Conservation (phyloP, 2,329 filamentous ascomycete species). For the Knoxdaviesia proteae region DNA sequence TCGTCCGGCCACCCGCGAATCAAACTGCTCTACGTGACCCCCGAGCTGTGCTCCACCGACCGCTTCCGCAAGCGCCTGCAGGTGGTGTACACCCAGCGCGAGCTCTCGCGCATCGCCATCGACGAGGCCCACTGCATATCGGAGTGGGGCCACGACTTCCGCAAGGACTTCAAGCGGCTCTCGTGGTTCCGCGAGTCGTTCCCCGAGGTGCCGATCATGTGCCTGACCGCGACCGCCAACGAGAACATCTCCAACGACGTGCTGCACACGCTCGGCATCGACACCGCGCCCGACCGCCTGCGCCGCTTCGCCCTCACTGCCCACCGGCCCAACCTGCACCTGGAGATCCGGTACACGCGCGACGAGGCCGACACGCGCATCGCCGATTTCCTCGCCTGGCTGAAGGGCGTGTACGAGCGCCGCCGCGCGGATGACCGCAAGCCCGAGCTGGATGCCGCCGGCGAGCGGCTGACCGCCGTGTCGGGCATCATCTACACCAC, state of each 20-base stretch:
- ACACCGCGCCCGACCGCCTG: conserved; percentile 33
- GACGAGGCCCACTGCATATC: conserved; percentile 96
- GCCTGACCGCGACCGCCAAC: conserved; percentile 81
- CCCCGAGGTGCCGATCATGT: conserved; percentile 75
- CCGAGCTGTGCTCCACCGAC: conserved; percentile 63
- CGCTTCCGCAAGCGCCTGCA: conserved; percentile 56
- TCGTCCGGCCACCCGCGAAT: conserved; percentile 71
- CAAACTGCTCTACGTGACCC: conserved; percentile 78
- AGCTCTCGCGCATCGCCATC: conserved; percentile 73
- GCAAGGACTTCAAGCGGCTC: conserved; percentile 74
- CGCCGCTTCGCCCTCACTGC: conserved; percentile 69
- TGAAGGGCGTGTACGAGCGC: conserved; percentile 50
- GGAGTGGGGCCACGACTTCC: conserved; percentile 96
- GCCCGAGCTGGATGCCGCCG: conserved; percentile 31
- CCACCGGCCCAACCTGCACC: conserved; percentile 67
- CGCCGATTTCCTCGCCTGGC: conserved; percentile 55
- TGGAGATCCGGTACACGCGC: conserved; percentile 68
- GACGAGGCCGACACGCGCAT: conserved; percentile 56
- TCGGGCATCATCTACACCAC: conserved; percentile 66
- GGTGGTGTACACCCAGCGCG: conserved; percentile 56
- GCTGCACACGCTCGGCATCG: conserved; percentile 50
- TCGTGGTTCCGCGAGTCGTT: conserved; percentile 70
- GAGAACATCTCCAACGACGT: conserved; percentile 64
- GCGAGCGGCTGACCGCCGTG: conserved; percentile 40
- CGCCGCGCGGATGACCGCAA: conserved; percentile 38